These are phyloP conservation scores for Scheffersomyces stambukii DNA, from an alignment of 1,139 yeast species.

Conservation along the genomic window DNA sequence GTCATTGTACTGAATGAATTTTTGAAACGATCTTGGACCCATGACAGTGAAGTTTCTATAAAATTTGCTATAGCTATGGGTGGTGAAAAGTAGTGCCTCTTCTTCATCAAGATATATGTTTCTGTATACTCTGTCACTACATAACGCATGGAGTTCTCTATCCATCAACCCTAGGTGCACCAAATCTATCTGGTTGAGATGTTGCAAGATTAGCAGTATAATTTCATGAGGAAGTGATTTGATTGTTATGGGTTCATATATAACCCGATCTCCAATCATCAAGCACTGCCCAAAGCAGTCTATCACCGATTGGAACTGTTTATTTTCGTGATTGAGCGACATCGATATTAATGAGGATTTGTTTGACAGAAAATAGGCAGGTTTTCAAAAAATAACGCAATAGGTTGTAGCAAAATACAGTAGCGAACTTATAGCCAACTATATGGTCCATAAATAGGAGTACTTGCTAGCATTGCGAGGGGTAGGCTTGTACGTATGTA, in stretches of 20 bases:
- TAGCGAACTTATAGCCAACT: too few relatives aligned
- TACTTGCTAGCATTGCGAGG: too few relatives aligned
- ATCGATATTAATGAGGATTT: neutral
- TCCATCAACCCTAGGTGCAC: conserved; percentile 5
- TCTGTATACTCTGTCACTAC: conserved; percentile 3
- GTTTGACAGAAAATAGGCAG: neutral
- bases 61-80: conserved; percentile 2
- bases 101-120: conserved; percentile 9
- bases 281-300: neutral
- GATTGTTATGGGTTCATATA: neutral
- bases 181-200: conserved; percentile 10
- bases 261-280: neutral
- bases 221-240: conserved; percentile 8
- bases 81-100: conserved; percentile 4
- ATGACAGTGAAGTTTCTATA: conserved; percentile 5
- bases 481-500: too few relatives aligned
- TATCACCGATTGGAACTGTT: neutral
- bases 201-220: conserved; percentile 6
- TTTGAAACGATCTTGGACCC: neutral
- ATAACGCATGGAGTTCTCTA: conserved; percentile 6
- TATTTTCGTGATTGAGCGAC: neutral
- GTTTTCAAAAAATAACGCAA: too few relatives aligned
- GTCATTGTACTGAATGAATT: conserved; percentile 1
- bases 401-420: too few relatives aligned
- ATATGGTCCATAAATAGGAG: too few relatives aligned